These are phyloP conservation scores for Chenopodium formosanum DNA, from an alignment of 148 eudicot species.

Conservation along the genomic window DNA sequence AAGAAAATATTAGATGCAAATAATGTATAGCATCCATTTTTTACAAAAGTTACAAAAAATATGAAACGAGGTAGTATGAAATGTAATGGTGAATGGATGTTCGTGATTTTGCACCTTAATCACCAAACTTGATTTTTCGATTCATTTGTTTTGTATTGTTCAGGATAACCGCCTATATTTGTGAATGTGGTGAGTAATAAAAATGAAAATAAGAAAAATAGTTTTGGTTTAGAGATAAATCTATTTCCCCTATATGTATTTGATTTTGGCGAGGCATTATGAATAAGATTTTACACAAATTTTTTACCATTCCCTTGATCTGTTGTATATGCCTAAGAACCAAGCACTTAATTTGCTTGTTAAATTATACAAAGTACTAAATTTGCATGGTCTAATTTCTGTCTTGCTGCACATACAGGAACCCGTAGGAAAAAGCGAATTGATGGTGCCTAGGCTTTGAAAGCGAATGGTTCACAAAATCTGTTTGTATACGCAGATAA, in stretches of 20 bases:
- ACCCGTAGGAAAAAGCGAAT: slow-evolving; percentile 24
- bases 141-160: neutral
- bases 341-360: neutral
- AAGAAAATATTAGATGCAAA: no score
- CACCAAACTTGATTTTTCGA: neutral
- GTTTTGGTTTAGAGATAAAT: neutral
- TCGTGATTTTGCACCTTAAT: neutral
- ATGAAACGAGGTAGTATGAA: no score
- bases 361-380: neutral
- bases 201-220: no score
- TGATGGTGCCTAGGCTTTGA: slow-evolving; percentile 2
- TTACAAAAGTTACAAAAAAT: no score
- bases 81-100: no score
- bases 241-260: neutral
- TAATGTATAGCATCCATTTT: no score
- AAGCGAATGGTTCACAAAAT: neutral
- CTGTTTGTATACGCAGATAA: neutral
- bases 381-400: neutral
- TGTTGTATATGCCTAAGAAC: neutral
- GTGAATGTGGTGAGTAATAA: neutral
- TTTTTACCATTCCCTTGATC: neutral
- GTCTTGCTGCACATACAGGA: slow-evolving; percentile 4
- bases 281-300: neutral
- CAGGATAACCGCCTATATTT: neutral
- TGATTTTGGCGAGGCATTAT: neutral